phyloP scores from a whole-genome alignment of 2,329 filamentous ascomycete species.

The Aureobasidium pullulans region DNA sequence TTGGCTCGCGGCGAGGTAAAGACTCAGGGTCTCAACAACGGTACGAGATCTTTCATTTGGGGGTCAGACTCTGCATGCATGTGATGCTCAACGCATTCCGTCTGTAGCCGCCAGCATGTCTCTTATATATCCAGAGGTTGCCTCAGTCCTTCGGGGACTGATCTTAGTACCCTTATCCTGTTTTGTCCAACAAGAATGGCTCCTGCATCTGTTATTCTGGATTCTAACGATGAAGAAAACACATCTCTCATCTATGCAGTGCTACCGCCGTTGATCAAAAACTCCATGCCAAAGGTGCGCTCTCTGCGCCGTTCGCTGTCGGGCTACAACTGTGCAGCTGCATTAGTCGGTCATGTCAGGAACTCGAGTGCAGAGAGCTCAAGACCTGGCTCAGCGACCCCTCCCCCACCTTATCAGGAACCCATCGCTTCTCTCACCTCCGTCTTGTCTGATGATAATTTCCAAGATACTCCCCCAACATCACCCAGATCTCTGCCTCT shows the following conservation, averaged over 20 bases:
- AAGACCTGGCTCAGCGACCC: conserved; percentile 13
- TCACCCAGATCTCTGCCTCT: not conserved
- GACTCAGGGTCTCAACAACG: not conserved
- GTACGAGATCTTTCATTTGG: not conserved
- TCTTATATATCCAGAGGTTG: not conserved
- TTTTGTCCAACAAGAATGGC: not conserved
- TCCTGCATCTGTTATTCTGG: not conserved
- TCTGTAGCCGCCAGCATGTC: not conserved
- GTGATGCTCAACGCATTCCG: conserved; percentile 14
- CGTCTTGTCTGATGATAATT: conserved; percentile 2
- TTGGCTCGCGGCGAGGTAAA: not conserved
- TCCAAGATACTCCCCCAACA: conserved; percentile 9
- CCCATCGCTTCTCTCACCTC: conserved; percentile 14
- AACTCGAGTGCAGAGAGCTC: conserved; percentile 9
- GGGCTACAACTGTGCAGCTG: conserved; percentile 8
- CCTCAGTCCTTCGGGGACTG: not conserved
- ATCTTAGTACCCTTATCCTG: not conserved
- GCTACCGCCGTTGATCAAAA: conserved; percentile 14
- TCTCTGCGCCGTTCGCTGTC: conserved; percentile 15
- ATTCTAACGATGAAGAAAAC: not conserved
- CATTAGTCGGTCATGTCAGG: conserved; percentile 1
- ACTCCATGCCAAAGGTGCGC: conserved; percentile 13
- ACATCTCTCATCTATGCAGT: conserved; percentile 13
- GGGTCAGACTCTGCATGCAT: conserved; percentile 3
- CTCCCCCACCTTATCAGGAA: conserved; percentile 17